phyloP scores from a whole-genome alignment of 2,329 filamentous ascomycete species.

The Claviceps sp. region DNA sequence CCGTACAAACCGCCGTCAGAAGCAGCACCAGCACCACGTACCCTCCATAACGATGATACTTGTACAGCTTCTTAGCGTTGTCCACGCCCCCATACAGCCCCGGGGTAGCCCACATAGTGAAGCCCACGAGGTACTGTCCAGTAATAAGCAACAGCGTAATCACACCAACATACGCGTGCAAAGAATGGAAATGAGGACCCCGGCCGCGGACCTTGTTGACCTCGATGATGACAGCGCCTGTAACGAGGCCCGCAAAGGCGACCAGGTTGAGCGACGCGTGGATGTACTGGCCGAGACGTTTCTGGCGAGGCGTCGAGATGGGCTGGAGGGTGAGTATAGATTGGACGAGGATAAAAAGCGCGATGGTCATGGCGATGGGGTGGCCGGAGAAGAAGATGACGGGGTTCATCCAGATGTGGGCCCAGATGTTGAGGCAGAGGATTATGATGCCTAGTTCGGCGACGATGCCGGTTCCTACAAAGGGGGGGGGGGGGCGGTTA shows the following conservation, averaged over 20 bases:
- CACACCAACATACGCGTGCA: constrained; percentile 74
- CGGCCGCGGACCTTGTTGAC: constrained; percentile 65
- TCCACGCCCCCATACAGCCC: constrained; percentile 63
- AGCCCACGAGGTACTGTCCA: constrained; percentile 64
- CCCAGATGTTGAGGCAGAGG: constrained; percentile 65
- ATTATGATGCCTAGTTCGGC: constrained; percentile 69
- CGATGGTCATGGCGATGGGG: constrained; percentile 57
- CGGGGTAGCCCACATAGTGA: constrained; percentile 70
- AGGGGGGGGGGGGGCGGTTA: neutral
- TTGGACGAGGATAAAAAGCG: constrained; percentile 63
- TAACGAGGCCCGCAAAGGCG: constrained; percentile 45
- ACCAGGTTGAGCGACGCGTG: constrained; percentile 61
- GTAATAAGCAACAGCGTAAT: constrained; percentile 56
- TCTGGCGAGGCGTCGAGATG: constrained; percentile 59
- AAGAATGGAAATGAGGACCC: constrained; percentile 62
- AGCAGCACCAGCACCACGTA: constrained; percentile 61
- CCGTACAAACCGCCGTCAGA: constrained; percentile 59
- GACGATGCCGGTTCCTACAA: constrained; percentile 62
- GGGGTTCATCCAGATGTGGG: constrained; percentile 53
- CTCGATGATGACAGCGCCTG: constrained; percentile 60
- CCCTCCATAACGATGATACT: constrained; percentile 71
- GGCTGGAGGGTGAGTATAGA: constrained; percentile 78
- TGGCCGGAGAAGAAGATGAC: constrained; percentile 80
- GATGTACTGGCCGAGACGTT: constrained; percentile 41
- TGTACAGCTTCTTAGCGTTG: constrained; percentile 72